Evolutionary conservation across 2,329 filamentous ascomycete genomes (phyloP).

Genomic region (Colletotrichum tropicicola): DNA sequence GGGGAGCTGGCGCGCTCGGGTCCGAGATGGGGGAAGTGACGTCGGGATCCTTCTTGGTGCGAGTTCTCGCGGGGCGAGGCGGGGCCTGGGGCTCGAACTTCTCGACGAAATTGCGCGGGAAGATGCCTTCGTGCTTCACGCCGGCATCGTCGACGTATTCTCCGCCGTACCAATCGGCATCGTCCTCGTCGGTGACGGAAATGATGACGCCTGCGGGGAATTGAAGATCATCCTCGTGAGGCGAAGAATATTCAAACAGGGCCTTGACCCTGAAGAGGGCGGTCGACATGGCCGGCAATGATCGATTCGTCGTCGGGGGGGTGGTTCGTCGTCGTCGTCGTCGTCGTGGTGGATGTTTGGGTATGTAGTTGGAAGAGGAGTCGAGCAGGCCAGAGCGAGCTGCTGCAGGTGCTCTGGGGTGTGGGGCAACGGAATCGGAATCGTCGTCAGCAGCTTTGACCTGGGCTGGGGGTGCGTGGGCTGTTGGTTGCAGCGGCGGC

Average conservation of each 20-base stretch:
- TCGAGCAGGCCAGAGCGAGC: constrained; percentile 25
- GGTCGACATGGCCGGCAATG: constrained; percentile 41
- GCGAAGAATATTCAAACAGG: constrained; percentile 91
- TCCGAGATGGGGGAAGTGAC: constrained; percentile 35
- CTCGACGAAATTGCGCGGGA: constrained; percentile 97
- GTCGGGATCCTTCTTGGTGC: constrained; percentile 72
- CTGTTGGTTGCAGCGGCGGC: constrained; percentile 18
- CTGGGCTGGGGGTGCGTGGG: constrained; percentile 5
- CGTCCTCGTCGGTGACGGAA: constrained; percentile 91
- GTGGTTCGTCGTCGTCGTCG: background rate
- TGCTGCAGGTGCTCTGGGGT: constrained; percentile 16
- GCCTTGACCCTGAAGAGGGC: constrained; percentile 93
- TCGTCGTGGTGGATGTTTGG: background rate
- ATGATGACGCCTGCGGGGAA: constrained; percentile 90
- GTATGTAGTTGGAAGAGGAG: constrained; percentile 26
- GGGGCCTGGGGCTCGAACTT: constrained; percentile 92
- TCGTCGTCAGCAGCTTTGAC: constrained; percentile 31
- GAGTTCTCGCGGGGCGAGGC: constrained; percentile 80
- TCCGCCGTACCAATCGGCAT: constrained; percentile 92
- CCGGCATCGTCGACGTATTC: constrained; percentile 84
- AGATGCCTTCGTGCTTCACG: constrained; percentile 82
- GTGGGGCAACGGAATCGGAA: constrained; percentile 30
- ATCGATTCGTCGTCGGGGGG: constrained; percentile 15
- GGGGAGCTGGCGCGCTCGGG: constrained; percentile 39
- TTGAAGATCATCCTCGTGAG: constrained; percentile 93